A percentile compares a stretch with the other conserved stretches of the same genome.
Evolutionary conservation across 2,329 filamentous ascomycete genomes (phyloP).

Genomic region (Colletotrichum sp.): DNA sequence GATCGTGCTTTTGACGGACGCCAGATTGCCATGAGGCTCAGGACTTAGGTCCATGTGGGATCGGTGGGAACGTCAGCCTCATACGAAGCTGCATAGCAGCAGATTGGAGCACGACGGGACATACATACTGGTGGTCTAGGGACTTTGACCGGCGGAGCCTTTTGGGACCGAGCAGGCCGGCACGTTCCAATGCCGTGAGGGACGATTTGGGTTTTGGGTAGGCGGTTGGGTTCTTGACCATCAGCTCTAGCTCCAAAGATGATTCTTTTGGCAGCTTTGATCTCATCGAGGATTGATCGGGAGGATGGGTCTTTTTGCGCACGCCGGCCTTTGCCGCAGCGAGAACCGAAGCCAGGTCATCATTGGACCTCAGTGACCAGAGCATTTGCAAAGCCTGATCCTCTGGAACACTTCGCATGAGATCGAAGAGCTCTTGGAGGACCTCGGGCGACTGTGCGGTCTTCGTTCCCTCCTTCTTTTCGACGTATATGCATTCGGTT

Average conservation of each 20-base stretch:
- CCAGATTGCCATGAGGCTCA: background rate
- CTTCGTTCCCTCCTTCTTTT: constrained; percentile 6
- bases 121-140: constrained; percentile 11
- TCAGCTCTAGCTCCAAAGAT: constrained; percentile 27
- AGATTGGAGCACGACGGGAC: background rate
- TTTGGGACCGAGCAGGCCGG: background rate
- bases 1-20: background rate
- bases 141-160: background rate
- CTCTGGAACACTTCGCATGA: constrained; percentile 26
- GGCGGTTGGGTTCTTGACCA: constrained; percentile 25
- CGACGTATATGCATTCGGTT: constrained; percentile 22
- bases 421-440: constrained; percentile 26
- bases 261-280: background rate
- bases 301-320: background rate
- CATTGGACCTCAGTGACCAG: constrained; percentile 23
- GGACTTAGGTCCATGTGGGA: background rate
- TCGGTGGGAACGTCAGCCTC: background rate
- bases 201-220: constrained; percentile 19
- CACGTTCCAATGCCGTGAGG: background rate
- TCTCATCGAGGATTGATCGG: background rate
- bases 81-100: background rate
- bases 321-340: constrained; percentile 21
- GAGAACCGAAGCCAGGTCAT: constrained; percentile 25
- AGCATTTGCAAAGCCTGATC: constrained; percentile 24
- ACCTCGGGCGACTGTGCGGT: background rate